Evolutionary conservation across 208 protist species (phyloP), one percentile per base, ranked within the genome.

Genomic region (Acanthamoeba triangularis): DNA sequence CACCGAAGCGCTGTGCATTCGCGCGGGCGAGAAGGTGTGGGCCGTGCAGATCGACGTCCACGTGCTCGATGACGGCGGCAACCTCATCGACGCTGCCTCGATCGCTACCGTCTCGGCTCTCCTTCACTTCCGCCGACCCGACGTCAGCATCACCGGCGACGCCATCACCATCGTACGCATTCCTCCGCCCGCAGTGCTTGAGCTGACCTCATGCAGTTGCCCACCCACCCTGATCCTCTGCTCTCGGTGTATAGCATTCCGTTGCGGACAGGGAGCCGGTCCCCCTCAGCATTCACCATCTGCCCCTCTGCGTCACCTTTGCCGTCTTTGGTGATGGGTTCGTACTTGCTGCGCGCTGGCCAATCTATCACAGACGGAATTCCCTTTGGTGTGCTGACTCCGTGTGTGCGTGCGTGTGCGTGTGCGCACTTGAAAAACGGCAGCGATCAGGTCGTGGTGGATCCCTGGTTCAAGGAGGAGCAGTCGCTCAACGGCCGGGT

Each of bases 11-110:
- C 97, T 99, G 33, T 99, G 99, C 96, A 98, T 99, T 44, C 94
- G 99, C 47, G 98, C 99, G 2, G 98, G 98, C 28, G 97, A 98
- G 37, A 98, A 98, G 30, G 99, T 99, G 93, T 98, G 97, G 96
- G 95, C 97, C 59, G 93, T 99, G 13, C 94, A 95, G 23, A 96
- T 98, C 18, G 98, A 99, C 63, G 97, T 99, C 41, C 95, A 98
- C 23, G 95, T 99, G 20, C 61, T 99, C n/a, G 99, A 99, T 96
- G 96, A 99, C 95, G 98, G 98, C 95, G 99, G 99, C 35, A 99
- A 99, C 96, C 59, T 98, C 35, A 95, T 97, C 3, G 99, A 99
- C 96, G 98, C 97, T 80, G 98, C 97, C 23, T 91, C 97, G 69
- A 98, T 99, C 92, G 99, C 99, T 0, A 98, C 98, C 16, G 96